Conservation (phyloP, 2,329 filamentous ascomycete genomes). For the Chalaropsis ovoidea region DNA sequence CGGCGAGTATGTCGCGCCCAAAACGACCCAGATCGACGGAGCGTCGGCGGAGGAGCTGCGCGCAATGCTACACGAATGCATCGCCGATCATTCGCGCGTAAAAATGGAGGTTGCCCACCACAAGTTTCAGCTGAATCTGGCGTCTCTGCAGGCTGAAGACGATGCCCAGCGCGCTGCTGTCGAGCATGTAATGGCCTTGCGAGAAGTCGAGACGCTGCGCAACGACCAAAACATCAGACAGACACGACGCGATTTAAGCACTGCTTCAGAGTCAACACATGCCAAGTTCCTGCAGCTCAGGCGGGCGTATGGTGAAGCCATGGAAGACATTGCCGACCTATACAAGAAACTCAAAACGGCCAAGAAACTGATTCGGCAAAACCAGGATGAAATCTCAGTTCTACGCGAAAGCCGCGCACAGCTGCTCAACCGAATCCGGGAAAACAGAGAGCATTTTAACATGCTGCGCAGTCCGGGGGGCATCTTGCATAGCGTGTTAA, state of each 20-base stretch:
- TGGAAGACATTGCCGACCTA: constrained; percentile 55
- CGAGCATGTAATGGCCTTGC: constrained; percentile 81
- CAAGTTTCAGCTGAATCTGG: constrained; percentile 78
- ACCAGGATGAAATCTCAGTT: constrained; percentile 60
- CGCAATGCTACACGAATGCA: constrained; percentile 44
- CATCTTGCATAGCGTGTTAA: constrained; percentile 52
- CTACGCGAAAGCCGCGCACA: constrained; percentile 67
- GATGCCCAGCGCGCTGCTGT: constrained; percentile 78
- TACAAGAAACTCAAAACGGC: constrained; percentile 58
- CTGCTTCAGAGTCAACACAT: constrained; percentile 44
- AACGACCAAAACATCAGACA: constrained; percentile 59
- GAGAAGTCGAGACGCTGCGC: constrained; percentile 76
- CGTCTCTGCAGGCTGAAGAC: constrained; percentile 74
- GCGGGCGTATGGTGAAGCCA: constrained; percentile 53
- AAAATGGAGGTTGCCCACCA: constrained; percentile 83
- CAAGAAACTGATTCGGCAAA: constrained; percentile 67
- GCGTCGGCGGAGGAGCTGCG: constrained; percentile 48
- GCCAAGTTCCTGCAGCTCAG: constrained; percentile 53
- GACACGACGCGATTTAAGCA: constrained; percentile 44
- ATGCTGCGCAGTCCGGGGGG: constrained; percentile 65
- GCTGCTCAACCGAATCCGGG: constrained; percentile 72
- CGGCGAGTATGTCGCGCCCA: constrained; percentile 41
- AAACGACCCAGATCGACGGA: constrained; percentile 41
- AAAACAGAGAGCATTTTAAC: constrained; percentile 81
- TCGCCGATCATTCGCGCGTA: constrained; percentile 48